These are phyloP conservation scores for Stemphylium lycopersici DNA, from an alignment of 2,329 filamentous ascomycete genomes.

Conservation along the genomic window DNA sequence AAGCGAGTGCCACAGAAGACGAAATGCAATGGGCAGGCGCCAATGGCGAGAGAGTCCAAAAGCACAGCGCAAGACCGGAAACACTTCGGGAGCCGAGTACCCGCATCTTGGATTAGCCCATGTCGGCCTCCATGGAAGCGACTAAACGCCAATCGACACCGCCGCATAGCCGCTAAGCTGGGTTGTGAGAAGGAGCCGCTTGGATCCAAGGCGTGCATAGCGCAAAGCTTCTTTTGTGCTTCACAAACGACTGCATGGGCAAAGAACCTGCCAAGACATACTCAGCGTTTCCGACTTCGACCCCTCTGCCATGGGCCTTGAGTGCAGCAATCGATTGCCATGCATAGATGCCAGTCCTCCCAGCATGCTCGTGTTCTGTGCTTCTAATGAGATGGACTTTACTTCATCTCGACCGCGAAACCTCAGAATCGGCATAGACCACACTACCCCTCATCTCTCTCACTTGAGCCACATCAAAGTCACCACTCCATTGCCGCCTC, in stretches of 20 bases:
- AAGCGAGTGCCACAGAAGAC: conserved; percentile 7
- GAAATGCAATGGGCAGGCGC: not conserved
- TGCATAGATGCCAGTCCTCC: not conserved
- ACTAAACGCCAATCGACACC: not conserved
- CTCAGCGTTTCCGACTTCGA: too few relatives aligned
- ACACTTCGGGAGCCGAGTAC: not conserved
- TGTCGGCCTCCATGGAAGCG: not conserved
- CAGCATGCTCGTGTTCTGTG: not conserved
- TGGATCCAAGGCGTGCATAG: too few relatives aligned
- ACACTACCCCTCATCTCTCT: conserved; percentile 1
- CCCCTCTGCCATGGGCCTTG: too few relatives aligned
- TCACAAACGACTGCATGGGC: not conserved
- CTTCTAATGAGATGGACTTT: not conserved
- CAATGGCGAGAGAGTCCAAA: not conserved
- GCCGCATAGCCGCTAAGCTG: not conserved
- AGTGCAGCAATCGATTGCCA: too few relatives aligned
- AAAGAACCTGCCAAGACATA: not conserved
- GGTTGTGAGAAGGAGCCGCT: not conserved
- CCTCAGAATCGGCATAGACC: not conserved
- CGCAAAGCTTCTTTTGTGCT: too few relatives aligned
- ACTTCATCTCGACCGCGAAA: not conserved
- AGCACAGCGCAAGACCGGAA: not conserved
- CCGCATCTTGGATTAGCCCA: conserved; percentile 3
- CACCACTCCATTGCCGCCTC: not conserved
- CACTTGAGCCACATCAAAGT: conserved; percentile 1